phyloP scores from a whole-genome alignment of 441 rosid genomes.

The Adansonia grandidieri region DNA sequence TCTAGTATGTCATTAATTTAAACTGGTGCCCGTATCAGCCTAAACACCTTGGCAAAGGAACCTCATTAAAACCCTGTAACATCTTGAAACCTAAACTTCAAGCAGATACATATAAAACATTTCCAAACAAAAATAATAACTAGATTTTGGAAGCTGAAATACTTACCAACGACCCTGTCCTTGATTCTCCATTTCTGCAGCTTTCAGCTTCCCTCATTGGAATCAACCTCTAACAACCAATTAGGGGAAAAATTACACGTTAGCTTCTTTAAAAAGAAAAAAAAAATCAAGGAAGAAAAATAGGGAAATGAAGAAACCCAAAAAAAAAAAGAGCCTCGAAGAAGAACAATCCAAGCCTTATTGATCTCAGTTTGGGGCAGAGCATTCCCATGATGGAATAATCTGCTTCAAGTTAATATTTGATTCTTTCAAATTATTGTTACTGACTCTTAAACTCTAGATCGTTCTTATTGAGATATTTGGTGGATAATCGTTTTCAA shows the following conservation, averaged over 20 bases:
- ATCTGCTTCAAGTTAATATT: background rate
- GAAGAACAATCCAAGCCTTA: background rate
- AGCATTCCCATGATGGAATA: background rate
- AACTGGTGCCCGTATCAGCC: background rate
- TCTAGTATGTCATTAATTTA: background rate
- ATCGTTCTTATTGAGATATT: slow-evolving; percentile 12
- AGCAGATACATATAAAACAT: background rate
- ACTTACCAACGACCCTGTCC: slow-evolving; percentile 50
- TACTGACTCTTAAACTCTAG: background rate
- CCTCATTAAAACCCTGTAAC: background rate
- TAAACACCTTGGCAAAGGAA: background rate
- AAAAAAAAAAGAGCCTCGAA: background rate
- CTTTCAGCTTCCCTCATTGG: slow-evolving; percentile 56
- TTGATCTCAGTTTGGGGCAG: background rate
- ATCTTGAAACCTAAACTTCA: background rate
- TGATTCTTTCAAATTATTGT: background rate
- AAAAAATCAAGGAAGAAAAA: background rate
- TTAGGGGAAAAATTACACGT: background rate
- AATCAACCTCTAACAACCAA: slow-evolving; percentile 40
- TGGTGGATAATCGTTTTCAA: background rate
- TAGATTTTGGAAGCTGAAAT: slow-evolving; percentile 6
- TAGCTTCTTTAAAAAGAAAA: background rate
- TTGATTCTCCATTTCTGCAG: slow-evolving; percentile 42
- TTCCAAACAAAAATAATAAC: background rate
- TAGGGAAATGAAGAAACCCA: background rate